A percentile compares a stretch with the other conserved stretches of the same genome.
Evolutionary conservation across 768 basidiomycete species (phyloP).

Genomic region (Tremella yokohamensis): DNA sequence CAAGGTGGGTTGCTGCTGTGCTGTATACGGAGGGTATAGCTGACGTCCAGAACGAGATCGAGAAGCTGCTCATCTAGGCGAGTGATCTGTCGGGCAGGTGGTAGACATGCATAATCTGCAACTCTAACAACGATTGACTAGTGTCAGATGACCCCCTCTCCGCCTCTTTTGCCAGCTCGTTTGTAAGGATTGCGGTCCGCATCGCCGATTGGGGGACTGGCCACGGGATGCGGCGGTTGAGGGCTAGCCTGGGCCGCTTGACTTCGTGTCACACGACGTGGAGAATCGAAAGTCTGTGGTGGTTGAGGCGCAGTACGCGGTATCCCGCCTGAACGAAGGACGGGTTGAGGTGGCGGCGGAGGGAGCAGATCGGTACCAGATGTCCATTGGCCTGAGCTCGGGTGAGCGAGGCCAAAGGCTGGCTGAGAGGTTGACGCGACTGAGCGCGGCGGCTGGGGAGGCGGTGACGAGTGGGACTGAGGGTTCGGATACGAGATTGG

Average conservation of each 20-base stretch:
- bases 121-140: neutral
- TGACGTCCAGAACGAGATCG: conserved; percentile 49
- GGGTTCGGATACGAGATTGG: neutral
- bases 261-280: conserved; percentile 40
- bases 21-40: neutral
- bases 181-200: conserved; percentile 42
- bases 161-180: conserved; percentile 29
- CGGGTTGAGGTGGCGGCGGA: conserved; percentile 45
- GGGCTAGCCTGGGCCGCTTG: conserved; percentile 16
- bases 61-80: conserved; percentile 52
- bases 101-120: neutral
- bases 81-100: neutral
- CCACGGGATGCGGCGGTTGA: neutral
- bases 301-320: conserved; percentile 17
- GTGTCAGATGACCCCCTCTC: conserved; percentile 37
- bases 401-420: conserved; percentile 39
- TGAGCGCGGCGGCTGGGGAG: neutral
- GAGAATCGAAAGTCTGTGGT: conserved; percentile 16
- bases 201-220: conserved; percentile 29
- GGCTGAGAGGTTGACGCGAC: neutral
- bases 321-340: conserved; percentile 35
- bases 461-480: conserved; percentile 8
- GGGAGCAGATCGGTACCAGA: conserved; percentile 43
- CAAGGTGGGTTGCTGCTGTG: conserved; percentile 57
- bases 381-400: conserved; percentile 40